Percentiles rank a stretch among this genome's conserved stretches.
Conservation (phyloP, 768 basidiomycete species). For the Tulasnella sp. region DNA sequence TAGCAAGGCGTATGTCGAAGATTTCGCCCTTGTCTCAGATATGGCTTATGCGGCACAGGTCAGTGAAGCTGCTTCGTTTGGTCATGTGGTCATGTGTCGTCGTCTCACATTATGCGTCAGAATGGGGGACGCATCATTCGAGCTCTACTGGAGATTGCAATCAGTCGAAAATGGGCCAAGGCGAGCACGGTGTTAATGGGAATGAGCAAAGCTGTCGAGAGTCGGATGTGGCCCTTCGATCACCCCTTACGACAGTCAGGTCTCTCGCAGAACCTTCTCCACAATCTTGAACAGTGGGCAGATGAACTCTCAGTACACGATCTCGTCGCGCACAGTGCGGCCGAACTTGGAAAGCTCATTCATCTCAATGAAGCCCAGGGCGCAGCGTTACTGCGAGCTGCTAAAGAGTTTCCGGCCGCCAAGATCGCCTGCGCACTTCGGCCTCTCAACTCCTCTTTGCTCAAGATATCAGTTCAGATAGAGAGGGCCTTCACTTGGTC, state of each 20-base stretch:
- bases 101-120: constrained; percentile 19
- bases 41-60: constrained; percentile 82
- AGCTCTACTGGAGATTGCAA: constrained; percentile 88
- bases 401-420: constrained; percentile 73
- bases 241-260: constrained; percentile 78
- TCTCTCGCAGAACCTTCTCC: constrained; percentile 65
- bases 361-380: constrained; percentile 85
- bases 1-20: constrained; percentile 68
- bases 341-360: constrained; percentile 64
- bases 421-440: constrained; percentile 56
- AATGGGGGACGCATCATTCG: constrained; percentile 91
- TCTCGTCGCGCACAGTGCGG: constrained; percentile 53
- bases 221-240: constrained; percentile 88
- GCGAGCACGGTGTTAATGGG: constrained; percentile 70
- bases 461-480: constrained; percentile 61
- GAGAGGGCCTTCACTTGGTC: constrained; percentile 72
- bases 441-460: constrained; percentile 74
- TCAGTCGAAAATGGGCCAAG: constrained; percentile 86
- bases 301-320: constrained; percentile 71
- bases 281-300: constrained; percentile 68
- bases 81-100: no score
- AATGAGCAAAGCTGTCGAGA: constrained; percentile 88
- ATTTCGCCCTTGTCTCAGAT: constrained; percentile 95
- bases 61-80: constrained; percentile 9
- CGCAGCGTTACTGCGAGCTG: constrained; percentile 61